Evolutionary conservation across 768 basidiomycete species (phyloP).

Genomic region (Scleroderma bovista): DNA sequence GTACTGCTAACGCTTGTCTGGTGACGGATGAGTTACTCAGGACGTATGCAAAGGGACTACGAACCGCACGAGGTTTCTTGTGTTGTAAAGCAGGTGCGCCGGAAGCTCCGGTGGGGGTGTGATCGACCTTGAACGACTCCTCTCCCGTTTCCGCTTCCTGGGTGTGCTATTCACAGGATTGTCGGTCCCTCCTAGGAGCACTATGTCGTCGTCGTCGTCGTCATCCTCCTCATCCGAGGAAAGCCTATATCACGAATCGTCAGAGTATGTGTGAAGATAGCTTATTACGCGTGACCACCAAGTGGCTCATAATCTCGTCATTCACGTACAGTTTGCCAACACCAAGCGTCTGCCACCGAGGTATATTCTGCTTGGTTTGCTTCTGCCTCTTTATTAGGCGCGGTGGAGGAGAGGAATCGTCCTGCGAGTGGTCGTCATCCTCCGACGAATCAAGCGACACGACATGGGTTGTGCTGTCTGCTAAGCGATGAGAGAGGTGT

Average conservation of each 20-base stretch:
- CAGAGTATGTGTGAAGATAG: constrained; percentile 2
- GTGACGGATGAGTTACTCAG: constrained; percentile 3
- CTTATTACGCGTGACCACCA: background rate
- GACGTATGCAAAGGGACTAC: constrained; percentile 6
- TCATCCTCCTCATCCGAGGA: constrained; percentile 43
- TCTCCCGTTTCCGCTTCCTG: constrained; percentile 40
- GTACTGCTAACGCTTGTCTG: constrained; percentile 45
- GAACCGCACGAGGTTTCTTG: constrained; percentile 59
- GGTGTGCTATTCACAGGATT: constrained; percentile 15
- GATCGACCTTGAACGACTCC: constrained; percentile 65
- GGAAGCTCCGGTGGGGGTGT: constrained; percentile 71
- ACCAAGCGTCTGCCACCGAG: constrained; percentile 41
- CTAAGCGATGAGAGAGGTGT: constrained; percentile 4
- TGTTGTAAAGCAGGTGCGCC: constrained; percentile 46
- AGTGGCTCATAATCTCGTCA: background rate
- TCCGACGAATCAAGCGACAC: constrained; percentile 14
- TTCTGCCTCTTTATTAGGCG: constrained; percentile 36
- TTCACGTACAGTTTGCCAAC: constrained; percentile 37
- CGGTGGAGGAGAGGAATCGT: constrained; percentile 21
- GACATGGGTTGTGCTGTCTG: constrained; percentile 19
- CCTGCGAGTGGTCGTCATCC: constrained; percentile 23
- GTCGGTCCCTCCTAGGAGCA: constrained; percentile 18
- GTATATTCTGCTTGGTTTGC: constrained; percentile 24
- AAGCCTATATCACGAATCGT: constrained; percentile 20
- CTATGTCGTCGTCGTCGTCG: constrained; percentile 37